A percentile compares a stretch with the other conserved stretches of the same genome.
phyloP scores from a whole-genome alignment of 2,329 filamentous ascomycete genomes.

The Fusarium sp. region DNA sequence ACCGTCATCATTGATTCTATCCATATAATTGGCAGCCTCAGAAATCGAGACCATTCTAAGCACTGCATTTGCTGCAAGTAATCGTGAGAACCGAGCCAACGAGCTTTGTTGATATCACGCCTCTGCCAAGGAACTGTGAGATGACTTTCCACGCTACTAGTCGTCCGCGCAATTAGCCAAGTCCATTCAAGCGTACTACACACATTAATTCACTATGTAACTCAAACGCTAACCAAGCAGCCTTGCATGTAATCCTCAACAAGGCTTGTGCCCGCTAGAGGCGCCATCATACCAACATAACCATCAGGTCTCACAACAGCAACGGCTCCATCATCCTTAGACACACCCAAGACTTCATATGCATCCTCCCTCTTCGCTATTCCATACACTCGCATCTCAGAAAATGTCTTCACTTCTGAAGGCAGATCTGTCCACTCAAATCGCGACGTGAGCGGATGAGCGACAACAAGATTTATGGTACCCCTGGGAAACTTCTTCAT shows the following conservation, averaged over 20 bases:
- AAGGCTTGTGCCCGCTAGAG: background rate
- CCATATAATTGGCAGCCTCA: too few relatives aligned
- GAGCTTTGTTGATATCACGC: too few relatives aligned
- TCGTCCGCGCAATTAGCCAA: rapidly evolving
- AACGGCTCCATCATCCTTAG: slow-evolving; percentile 5
- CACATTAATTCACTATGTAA: rapidly evolving
- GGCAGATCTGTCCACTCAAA: slow-evolving; percentile 24
- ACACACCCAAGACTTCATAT: background rate
- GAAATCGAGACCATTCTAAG: too few relatives aligned
- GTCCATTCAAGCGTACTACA: rapidly evolving
- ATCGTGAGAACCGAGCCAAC: too few relatives aligned
- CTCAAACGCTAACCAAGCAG: slow-evolving; percentile 3
- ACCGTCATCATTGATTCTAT: background rate
- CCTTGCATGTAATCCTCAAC: slow-evolving; percentile 1
- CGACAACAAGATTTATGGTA: background rate
- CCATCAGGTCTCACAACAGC: slow-evolving; percentile 24
- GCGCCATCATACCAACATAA: slow-evolving; percentile 14
- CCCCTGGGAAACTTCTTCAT: background rate
- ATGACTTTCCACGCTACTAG: background rate
- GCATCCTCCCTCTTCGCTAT: slow-evolving; percentile 13
- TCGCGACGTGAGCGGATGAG: slow-evolving; percentile 4
- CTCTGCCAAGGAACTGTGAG: too few relatives aligned
- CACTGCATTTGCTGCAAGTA: too few relatives aligned
- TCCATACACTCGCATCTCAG: slow-evolving; percentile 11
- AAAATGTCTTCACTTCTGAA: background rate